These are phyloP conservation scores for Blastomyces emzantsi DNA, from an alignment of 2,329 filamentous ascomycete species.

Conservation along the genomic window DNA sequence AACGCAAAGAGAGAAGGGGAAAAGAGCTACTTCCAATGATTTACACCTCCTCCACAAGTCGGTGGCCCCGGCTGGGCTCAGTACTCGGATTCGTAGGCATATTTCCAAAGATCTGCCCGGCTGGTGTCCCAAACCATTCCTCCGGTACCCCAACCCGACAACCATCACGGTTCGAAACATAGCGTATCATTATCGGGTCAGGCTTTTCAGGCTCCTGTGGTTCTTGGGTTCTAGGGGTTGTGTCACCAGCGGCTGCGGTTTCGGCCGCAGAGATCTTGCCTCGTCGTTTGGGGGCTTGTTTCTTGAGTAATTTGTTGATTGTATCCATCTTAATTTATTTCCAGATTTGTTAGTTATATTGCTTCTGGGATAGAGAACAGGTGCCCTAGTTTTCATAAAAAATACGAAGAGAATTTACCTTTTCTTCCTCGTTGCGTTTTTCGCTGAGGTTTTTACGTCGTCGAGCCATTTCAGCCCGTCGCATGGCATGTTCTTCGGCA, in stretches of 20 bases:
- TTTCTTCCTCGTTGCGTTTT: slow-evolving; percentile 71
- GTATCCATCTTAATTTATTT: slow-evolving; percentile 48
- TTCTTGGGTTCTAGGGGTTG: slow-evolving; percentile 34
- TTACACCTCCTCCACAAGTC: slow-evolving; percentile 35
- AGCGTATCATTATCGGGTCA: slow-evolving; percentile 39
- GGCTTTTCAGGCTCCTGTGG: slow-evolving; percentile 30
- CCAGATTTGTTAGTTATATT: background rate
- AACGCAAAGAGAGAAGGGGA: slow-evolving; percentile 2
- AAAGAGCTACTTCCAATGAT: background rate
- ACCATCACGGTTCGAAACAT: slow-evolving; percentile 36
- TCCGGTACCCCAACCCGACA: slow-evolving; percentile 38
- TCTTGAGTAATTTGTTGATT: slow-evolving; percentile 58
- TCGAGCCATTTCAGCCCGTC: slow-evolving; percentile 63
- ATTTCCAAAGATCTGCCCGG: slow-evolving; percentile 33
- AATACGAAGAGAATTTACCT: slow-evolving; percentile 37
- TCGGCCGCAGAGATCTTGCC: slow-evolving; percentile 41
- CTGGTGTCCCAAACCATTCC: slow-evolving; percentile 40
- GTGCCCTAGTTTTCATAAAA: background rate
- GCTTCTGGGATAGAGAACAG: background rate
- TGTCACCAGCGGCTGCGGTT: slow-evolving; percentile 31
- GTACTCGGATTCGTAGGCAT: slow-evolving; percentile 7
- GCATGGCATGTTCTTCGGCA: slow-evolving; percentile 63
- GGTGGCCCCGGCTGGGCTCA: slow-evolving; percentile 17
- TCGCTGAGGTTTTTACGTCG: slow-evolving; percentile 65
- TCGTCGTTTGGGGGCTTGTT: slow-evolving; percentile 53